Evolutionary conservation across 192 early-diverging fungal genomes (phyloP).

Genomic region (Coemansia sp.): DNA sequence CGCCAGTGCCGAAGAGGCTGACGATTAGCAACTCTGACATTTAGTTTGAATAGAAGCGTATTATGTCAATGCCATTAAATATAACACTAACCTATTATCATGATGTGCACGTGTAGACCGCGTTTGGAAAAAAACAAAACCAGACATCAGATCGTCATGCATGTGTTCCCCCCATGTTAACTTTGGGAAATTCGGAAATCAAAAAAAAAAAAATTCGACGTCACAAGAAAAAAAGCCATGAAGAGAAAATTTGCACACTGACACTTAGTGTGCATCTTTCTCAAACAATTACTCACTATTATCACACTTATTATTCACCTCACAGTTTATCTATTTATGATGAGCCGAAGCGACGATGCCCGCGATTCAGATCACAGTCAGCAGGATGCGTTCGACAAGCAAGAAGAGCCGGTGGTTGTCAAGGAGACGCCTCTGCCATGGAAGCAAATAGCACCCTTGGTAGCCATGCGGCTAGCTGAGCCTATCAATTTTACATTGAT

Average conservation of each 20-base stretch:
- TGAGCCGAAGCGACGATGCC: neutral
- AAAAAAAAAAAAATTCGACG: constrained; percentile 5
- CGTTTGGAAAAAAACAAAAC: neutral
- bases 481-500: constrained; percentile 75
- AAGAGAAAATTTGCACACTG: neutral
- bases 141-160: neutral
- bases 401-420: neutral
- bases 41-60: neutral
- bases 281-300: neutral
- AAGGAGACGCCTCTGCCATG: constrained; percentile 52
- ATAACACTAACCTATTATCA: neutral
- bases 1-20: neutral
- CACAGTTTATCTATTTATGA: neutral
- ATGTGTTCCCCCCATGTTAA: neutral
- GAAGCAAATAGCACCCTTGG: constrained; percentile 28
- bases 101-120: neutral
- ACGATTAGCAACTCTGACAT: neutral
- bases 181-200: constrained; percentile 1
- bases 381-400: neutral
- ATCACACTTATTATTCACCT: neutral
- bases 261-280: neutral
- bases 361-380: neutral
- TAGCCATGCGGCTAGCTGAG: constrained; percentile 58
- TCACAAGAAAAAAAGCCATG: neutral
- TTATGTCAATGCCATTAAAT: neutral